These are phyloP conservation scores for Penicillium macrosclerotiorum DNA, from an alignment of 495 filamentous ascomycete genomes.

Conservation along the genomic window DNA sequence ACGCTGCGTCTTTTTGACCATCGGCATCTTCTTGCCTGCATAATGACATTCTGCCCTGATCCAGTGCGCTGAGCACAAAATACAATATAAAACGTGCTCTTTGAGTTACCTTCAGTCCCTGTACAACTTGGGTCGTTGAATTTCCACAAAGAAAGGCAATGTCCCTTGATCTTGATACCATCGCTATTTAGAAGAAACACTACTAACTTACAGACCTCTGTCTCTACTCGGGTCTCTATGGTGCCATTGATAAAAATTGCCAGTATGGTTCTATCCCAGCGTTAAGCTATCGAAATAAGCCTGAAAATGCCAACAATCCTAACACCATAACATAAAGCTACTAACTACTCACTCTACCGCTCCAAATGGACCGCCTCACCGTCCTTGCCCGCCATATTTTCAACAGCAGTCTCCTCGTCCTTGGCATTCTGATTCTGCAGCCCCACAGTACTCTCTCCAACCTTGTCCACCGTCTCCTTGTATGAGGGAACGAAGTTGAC, in stretches of 20 bases:
- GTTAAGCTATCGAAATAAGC: too few relatives aligned
- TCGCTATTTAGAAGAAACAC: too few relatives aligned
- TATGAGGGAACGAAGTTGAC: constrained; percentile 66
- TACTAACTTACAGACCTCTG: too few relatives aligned
- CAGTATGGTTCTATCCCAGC: too few relatives aligned
- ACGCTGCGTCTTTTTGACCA: constrained; percentile 2
- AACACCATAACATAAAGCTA: background rate
- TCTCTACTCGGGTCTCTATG: too few relatives aligned
- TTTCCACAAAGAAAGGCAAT: too few relatives aligned
- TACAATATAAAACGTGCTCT: background rate
- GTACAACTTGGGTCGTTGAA: background rate
- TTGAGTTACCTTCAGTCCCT: background rate
- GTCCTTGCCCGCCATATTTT: constrained; percentile 3
- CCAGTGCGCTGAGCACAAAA: background rate
- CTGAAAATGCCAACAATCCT: too few relatives aligned
- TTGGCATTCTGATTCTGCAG: constrained; percentile 25
- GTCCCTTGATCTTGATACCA: too few relatives aligned
- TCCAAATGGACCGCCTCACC: constrained; percentile 9
- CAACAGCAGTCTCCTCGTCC: constrained; percentile 28
- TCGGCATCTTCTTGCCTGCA: background rate
- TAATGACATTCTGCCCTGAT: constrained; percentile 1
- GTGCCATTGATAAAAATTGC: too few relatives aligned
- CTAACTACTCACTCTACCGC: background rate
- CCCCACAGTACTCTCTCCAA: constrained; percentile 53
- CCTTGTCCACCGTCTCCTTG: constrained; percentile 56